Percentiles rank a stretch among this genome's conserved stretches.
Evolutionary conservation across 768 basidiomycete species (phyloP).

Genomic region (Suillus clintonianus): DNA sequence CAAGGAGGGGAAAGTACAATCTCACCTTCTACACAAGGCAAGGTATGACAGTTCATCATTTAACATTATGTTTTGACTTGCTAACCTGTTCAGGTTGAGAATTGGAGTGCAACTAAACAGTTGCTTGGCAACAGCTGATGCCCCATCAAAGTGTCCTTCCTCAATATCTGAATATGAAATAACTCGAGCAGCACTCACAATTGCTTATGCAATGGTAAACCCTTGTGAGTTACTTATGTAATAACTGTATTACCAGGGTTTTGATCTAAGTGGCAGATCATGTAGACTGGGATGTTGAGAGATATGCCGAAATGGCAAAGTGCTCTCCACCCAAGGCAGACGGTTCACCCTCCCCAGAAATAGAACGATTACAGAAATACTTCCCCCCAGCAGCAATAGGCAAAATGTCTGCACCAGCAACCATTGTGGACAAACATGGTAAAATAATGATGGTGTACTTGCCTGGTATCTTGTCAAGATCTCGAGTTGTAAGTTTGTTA

Average conservation of each 20-base stretch:
- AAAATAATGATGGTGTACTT: background rate
- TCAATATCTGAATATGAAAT: background rate
- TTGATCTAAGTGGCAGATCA: background rate
- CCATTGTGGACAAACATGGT: background rate
- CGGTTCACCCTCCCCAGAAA: background rate
- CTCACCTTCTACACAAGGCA: no score
- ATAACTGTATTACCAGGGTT: background rate
- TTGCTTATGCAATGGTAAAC: background rate
- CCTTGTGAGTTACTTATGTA: background rate
- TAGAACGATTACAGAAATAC: background rate
- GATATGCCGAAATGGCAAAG: background rate
- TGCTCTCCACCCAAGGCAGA: no score
- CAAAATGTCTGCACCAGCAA: background rate
- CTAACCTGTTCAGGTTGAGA: no score
- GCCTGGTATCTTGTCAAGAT: background rate
- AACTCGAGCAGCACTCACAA: background rate
- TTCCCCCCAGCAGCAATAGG: background rate
- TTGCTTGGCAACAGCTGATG: no score
- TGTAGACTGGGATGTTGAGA: background rate
- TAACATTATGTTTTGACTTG: no score
- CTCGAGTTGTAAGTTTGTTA: background rate
- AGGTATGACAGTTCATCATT: no score
- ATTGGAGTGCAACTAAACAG: no score
- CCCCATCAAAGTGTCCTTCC: no score
- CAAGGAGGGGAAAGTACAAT: no score